Percentiles rank a stretch among this genome's conserved stretches.
Conservation (phyloP, 2,329 filamentous ascomycete species). For the Thelonectria discophora region DNA sequence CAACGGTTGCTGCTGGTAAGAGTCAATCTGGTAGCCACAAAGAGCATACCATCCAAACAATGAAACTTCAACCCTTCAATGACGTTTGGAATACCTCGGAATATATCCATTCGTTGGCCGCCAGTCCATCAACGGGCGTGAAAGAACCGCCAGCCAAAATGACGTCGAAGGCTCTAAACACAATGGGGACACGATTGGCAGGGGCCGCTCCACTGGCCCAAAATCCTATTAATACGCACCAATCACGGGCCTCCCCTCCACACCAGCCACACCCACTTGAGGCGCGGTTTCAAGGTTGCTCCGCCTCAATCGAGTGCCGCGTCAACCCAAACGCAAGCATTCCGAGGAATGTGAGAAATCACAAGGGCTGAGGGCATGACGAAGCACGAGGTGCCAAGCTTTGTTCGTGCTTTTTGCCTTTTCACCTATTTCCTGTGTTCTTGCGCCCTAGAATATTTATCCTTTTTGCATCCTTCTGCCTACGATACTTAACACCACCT, state of each 20-base stretch:
- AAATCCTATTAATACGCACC: conserved; percentile 39
- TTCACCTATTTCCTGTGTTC: no score
- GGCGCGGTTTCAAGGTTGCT: conserved; percentile 40
- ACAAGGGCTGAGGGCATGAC: conserved; percentile 16
- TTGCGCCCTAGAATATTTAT: no score
- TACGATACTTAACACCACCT: neutral
- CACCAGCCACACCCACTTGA: conserved; percentile 39
- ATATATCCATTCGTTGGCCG: neutral
- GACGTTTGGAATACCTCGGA: neutral
- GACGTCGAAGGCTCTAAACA: conserved; percentile 31
- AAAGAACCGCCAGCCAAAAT: conserved; percentile 12
- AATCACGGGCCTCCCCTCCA: conserved; percentile 13
- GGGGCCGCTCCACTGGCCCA: conserved; percentile 21
- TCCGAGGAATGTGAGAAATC: conserved; percentile 26
- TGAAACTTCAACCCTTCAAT: neutral
- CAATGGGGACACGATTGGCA: conserved; percentile 32
- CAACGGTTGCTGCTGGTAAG: no score
- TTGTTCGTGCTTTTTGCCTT: neutral
- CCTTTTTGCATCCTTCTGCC: no score
- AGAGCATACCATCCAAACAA: no score
- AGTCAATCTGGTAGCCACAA: no score
- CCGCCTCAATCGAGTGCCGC: conserved; percentile 41
- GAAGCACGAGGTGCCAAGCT: conserved; percentile 2
- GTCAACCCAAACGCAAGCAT: conserved; percentile 35
- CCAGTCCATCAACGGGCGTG: neutral